Evolutionary conservation across 2,329 filamentous ascomycete species (phyloP), one percentile per base, ranked within the genome.

Genomic region (Microcera coccophila): DNA sequence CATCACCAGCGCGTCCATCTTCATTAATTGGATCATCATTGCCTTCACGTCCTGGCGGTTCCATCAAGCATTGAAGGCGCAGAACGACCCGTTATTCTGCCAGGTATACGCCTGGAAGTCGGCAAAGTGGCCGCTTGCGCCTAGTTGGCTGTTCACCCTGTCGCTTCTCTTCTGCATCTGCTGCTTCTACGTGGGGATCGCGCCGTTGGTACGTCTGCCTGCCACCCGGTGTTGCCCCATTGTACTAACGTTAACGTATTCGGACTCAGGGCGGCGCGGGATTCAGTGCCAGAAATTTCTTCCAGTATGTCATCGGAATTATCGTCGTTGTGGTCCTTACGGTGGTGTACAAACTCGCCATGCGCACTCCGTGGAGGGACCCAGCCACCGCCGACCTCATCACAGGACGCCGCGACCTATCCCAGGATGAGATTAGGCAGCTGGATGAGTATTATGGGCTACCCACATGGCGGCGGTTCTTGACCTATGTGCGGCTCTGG

Each of bases 21-120:
- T 53, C 22, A 44, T 39, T 11, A 52, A 48, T 20, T 53, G 50
- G 50, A 47, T 49, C 15, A 52, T 53, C 14, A 50, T 52, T 4
- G 36, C 43, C 14, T 52, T 53, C 22, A 50, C 49, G 5, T 42
- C 35, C 24, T 53, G 40, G 15, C 41, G 47, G 9, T 53, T 53
- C 28, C 49, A 50, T 9, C 40, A 44, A 19, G 50, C 50, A 1
- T 34, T 52, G 10, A 39, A 42, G 3, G 43, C 41, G 3, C 50
- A 53, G 19, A 44, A 47, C 2, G 50, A 52, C 24, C n/a, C 35
- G 14, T 41, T 53, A 2, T 52, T 53, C 18, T 41, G 36, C 9
- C 36, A 52, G 32, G 26, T 26, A 2, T 53, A 53, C 26, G 50
- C 49, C 3, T 52, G 49, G 49, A 39, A 32, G 26, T 52, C 49